A percentile compares a stretch with the other conserved stretches of the same genome.
Conservation (phyloP, 108 stramenopile genomes). For the Aurantiochytrium sp. region DNA sequence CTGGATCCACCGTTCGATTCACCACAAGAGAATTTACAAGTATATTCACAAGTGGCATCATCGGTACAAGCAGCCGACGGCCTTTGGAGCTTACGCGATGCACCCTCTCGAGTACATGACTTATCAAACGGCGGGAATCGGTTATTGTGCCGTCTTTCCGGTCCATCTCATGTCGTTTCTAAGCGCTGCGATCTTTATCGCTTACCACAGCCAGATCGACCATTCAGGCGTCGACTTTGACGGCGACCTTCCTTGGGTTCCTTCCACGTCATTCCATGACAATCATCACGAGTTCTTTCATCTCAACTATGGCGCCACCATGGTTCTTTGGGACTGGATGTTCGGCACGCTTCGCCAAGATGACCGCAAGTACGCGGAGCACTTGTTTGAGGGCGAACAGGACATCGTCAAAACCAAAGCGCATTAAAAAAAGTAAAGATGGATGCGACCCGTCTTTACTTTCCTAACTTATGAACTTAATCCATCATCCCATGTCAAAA, state of each 20-base stretch:
- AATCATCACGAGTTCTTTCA: slow-evolving; percentile 20
- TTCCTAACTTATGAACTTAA: neutral
- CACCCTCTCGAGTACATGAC: neutral
- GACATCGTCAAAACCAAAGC: neutral
- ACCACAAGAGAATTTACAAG: slow-evolving; percentile 24
- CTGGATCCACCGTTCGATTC: slow-evolving; percentile 22
- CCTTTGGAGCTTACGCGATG: slow-evolving; percentile 9
- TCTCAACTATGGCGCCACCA: neutral
- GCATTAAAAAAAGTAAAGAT: neutral
- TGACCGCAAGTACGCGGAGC: neutral
- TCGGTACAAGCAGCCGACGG: slow-evolving; percentile 21
- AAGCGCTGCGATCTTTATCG: neutral
- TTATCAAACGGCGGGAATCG: neutral
- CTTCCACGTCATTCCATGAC: slow-evolving; percentile 7
- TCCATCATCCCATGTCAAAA: no score
- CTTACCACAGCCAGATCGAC: slow-evolving; percentile 22
- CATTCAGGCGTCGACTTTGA: slow-evolving; percentile 21
- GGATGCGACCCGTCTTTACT: neutral
- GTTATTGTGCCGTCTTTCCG: neutral
- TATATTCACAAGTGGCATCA: slow-evolving; percentile 29
- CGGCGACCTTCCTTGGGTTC: slow-evolving; percentile 18
- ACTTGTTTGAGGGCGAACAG: neutral
- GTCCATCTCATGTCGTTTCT: slow-evolving; percentile 5
- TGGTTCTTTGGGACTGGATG: neutral
- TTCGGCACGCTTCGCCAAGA: slow-evolving; percentile 5